These are phyloP conservation scores for Cladosporium sp. DNA, from an alignment of 2,329 filamentous ascomycete genomes.

Conservation along the genomic window DNA sequence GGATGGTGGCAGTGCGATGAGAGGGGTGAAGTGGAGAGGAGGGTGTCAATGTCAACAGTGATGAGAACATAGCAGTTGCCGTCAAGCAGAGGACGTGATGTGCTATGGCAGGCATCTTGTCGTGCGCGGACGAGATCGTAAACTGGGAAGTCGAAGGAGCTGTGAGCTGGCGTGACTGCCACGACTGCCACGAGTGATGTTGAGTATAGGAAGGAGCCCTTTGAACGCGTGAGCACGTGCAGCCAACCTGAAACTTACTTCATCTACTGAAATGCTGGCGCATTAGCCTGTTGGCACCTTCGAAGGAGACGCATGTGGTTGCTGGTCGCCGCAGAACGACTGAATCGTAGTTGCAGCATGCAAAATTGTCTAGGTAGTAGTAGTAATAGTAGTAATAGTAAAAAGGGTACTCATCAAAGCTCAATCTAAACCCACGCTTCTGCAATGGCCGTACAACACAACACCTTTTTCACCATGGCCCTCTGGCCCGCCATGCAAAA, in stretches of 20 bases:
- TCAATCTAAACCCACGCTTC: constrained; percentile 6
- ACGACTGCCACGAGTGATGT: background rate
- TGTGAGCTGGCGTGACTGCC: background rate
- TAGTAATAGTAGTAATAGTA: background rate
- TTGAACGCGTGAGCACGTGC: background rate
- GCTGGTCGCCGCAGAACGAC: background rate
- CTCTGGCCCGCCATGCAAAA: constrained; percentile 11
- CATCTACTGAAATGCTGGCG: too few species aligned
- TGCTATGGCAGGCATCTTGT: background rate
- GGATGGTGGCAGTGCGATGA: constrained; percentile 1
- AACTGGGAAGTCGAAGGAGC: background rate
- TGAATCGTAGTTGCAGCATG: background rate
- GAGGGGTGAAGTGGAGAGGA: constrained; percentile 10
- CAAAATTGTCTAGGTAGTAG: background rate
- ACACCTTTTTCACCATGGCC: background rate
- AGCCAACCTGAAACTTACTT: background rate
- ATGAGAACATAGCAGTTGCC: background rate
- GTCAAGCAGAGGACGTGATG: background rate
- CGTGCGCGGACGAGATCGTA: background rate
- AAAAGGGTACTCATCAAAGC: background rate
- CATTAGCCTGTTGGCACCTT: too few species aligned
- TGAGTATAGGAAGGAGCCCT: background rate
- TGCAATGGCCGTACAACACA: background rate
- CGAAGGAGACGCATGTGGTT: too few species aligned
- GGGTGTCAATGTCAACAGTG: constrained; percentile 1